phyloP scores from a whole-genome alignment of 2,329 filamentous ascomycete genomes.

The Cladosporium cucumerinum region DNA sequence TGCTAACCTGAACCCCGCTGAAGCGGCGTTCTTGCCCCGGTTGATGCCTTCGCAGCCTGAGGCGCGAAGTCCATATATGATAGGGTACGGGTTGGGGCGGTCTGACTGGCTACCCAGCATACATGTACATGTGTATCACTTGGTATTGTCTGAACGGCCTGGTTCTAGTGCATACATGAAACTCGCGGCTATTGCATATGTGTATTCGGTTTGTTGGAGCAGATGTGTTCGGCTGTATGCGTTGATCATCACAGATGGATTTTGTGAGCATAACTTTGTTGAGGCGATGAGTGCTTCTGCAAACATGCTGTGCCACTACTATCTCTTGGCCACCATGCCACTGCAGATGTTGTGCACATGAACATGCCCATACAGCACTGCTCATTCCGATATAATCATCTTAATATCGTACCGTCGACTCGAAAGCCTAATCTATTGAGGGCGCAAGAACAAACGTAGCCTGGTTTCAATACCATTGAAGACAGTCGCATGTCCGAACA shows the following conservation, averaged over 20 bases:
- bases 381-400: not conserved
- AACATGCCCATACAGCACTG: no score
- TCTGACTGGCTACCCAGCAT: no score
- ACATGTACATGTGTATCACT: not conserved
- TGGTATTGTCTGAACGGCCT: not conserved
- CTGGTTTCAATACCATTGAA: not conserved
- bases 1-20: not conserved
- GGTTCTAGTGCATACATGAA: no score
- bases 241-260: no score
- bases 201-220: not conserved
- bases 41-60: not conserved
- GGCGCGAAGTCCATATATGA: not conserved
- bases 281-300: not conserved
- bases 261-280: no score
- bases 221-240: not conserved
- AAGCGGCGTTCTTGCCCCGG: not conserved
- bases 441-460: not conserved
- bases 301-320: not conserved
- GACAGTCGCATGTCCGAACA: not conserved
- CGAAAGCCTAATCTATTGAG: not conserved
- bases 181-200: not conserved
- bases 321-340: no score
- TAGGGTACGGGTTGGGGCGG: not conserved
- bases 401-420: no score
- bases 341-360: not conserved